Evolutionary conservation across 2,329 filamentous ascomycete species (phyloP).

Genomic region (Colletotrichum tanaceti): DNA sequence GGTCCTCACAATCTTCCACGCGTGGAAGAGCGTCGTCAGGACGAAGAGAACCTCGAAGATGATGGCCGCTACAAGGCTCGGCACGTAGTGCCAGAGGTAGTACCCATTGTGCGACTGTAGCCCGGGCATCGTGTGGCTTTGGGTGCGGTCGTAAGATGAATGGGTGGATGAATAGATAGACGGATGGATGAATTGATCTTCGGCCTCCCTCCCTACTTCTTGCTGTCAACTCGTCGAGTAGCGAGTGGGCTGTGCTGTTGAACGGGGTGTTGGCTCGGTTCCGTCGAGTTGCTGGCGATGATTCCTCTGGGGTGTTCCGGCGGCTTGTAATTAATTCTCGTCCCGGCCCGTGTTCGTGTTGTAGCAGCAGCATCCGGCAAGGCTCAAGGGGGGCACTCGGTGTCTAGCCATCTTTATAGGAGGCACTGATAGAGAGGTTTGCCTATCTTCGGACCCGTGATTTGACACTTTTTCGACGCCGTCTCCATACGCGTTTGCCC

Average conservation of each 20-base stretch:
- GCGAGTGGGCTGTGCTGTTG: background rate
- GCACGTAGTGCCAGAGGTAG: constrained; percentile 53
- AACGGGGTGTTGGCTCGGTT: background rate
- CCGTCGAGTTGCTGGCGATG: background rate
- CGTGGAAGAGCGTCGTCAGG: constrained; percentile 52
- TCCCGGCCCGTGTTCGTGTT: constrained; percentile 4
- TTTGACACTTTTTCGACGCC: background rate
- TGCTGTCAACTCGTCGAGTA: background rate
- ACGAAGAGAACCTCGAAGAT: constrained; percentile 58
- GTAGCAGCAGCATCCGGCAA: constrained; percentile 16
- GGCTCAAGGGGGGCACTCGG: constrained; percentile 16
- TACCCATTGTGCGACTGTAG: constrained; percentile 48
- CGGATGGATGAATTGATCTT: background rate
- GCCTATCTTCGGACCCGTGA: background rate
- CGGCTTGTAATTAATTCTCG: background rate
- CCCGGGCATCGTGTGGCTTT: constrained; percentile 43
- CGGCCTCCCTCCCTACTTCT: background rate
- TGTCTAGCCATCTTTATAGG: constrained; percentile 26
- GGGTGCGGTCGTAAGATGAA: background rate
- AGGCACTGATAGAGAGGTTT: background rate
- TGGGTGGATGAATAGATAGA: too few species aligned
- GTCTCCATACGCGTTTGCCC: constrained; percentile 27
- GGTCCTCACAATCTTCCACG: constrained; percentile 56
- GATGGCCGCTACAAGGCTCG: constrained; percentile 57
- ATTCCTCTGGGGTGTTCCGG: constrained; percentile 1